A percentile compares a stretch with the other conserved stretches of the same genome.
Evolutionary conservation across 1,139 yeast genomes (phyloP).

Genomic region (Scheffersomyces stambukii): DNA sequence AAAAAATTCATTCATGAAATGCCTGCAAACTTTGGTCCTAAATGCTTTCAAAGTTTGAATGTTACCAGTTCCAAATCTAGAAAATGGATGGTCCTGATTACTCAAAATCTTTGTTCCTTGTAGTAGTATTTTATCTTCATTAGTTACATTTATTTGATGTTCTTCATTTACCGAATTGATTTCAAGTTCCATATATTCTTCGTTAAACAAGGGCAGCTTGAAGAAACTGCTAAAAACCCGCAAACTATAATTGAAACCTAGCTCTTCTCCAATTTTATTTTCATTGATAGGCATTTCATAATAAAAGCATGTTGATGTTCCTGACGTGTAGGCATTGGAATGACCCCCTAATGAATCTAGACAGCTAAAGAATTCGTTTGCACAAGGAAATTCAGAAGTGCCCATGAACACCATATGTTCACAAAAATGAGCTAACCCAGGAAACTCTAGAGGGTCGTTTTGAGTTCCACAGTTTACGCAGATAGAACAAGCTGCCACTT

Average conservation of each 20-base stretch:
- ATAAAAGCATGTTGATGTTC: conserved; percentile 57
- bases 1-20: conserved; percentile 23
- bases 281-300: conserved; percentile 53
- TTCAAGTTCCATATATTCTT: conserved; percentile 43
- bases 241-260: conserved; percentile 40
- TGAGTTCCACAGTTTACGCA: conserved; percentile 62
- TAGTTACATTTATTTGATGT: conserved; percentile 47
- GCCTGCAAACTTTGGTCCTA: conserved; percentile 15
- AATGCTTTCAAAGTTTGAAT: conserved; percentile 22
- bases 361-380: conserved; percentile 40
- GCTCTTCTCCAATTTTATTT: conserved; percentile 17
- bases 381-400: conserved; percentile 48
- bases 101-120: conserved; percentile 57
- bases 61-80: conserved; percentile 45
- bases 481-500: conserved; percentile 38
- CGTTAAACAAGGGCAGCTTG: conserved; percentile 45
- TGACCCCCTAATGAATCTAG: conserved; percentile 49
- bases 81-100: conserved; percentile 36
- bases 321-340: conserved; percentile 64
- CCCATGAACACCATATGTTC: conserved; percentile 67
- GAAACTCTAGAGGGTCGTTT: conserved; percentile 50
- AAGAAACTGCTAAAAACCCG: conserved; percentile 52
- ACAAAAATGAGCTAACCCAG: conserved; percentile 71
- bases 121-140: conserved; percentile 43
- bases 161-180: conserved; percentile 60